phyloP scores from a whole-genome alignment of 2,329 filamentous ascomycete species.

The Colletotrichum cereale region DNA sequence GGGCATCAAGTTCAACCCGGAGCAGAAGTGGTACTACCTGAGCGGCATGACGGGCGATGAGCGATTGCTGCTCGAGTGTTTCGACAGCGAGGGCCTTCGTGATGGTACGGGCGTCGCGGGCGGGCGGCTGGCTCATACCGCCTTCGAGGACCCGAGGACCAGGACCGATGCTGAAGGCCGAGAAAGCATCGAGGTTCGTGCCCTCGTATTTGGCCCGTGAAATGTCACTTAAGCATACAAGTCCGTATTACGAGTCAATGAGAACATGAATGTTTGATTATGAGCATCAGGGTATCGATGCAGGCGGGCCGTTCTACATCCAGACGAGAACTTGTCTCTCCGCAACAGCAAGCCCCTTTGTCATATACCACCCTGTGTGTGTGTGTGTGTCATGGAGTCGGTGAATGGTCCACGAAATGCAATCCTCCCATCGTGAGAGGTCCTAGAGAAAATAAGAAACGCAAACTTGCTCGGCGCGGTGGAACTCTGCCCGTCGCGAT shows the following conservation, averaged over 20 bases:
- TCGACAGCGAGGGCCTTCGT: slow-evolving; percentile 72
- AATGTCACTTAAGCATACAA: neutral
- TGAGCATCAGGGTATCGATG: slow-evolving; percentile 34
- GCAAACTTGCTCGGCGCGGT: slow-evolving; percentile 20
- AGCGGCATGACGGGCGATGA: slow-evolving; percentile 82
- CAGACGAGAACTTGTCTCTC: slow-evolving; percentile 1
- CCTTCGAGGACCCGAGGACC: slow-evolving; percentile 82
- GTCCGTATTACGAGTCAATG: slow-evolving; percentile 19
- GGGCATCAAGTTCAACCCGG: slow-evolving; percentile 70
- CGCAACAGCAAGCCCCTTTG: slow-evolving; percentile 13
- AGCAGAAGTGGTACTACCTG: slow-evolving; percentile 83
- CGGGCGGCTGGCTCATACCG: slow-evolving; percentile 77
- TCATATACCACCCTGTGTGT: slow-evolving; percentile 20
- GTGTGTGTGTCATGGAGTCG: neutral
- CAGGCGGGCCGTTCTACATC: slow-evolving; percentile 10
- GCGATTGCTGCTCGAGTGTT: slow-evolving; percentile 82
- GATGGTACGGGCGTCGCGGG: slow-evolving; percentile 62
- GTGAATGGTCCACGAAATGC: slow-evolving; percentile 19
- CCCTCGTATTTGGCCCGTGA: slow-evolving; percentile 81
- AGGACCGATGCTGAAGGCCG: slow-evolving; percentile 76
- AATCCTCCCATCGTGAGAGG: slow-evolving; percentile 18
- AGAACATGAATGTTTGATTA: slow-evolving; percentile 33
- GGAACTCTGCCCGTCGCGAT: slow-evolving; percentile 8
- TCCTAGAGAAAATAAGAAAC: slow-evolving; percentile 10
- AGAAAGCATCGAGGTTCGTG: slow-evolving; percentile 91